phyloP scores from a whole-genome alignment of 108 stramenopile species.

The Pseudonitzschia multistriata region DNA sequence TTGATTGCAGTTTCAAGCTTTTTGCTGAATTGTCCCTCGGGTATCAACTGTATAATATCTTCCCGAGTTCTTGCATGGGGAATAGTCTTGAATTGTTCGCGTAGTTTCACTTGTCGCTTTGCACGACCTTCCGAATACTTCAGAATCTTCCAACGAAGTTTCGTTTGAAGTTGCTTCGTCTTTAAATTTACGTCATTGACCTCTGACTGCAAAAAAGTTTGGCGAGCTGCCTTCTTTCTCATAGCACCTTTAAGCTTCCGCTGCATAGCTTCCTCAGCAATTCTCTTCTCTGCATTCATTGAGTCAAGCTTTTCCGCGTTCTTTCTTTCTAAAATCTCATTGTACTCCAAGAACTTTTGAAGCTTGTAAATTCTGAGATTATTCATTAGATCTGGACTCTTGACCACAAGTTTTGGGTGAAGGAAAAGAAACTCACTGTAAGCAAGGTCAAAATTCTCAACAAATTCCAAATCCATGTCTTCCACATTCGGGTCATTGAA shows the following conservation, averaged over 20 bases:
- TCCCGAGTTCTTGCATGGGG: constrained; percentile 11
- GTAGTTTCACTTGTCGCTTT: constrained; percentile 23
- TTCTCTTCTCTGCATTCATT: constrained; percentile 12
- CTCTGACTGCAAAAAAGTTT: constrained; percentile 37
- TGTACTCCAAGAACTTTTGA: constrained; percentile 36
- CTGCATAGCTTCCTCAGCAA: constrained; percentile 24
- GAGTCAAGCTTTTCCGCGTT: neutral
- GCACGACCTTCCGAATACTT: constrained; percentile 19
- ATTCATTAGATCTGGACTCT: constrained; percentile 37
- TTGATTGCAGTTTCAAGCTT: constrained; percentile 19
- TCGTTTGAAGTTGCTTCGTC: constrained; percentile 14
- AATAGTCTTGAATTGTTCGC: constrained; percentile 11
- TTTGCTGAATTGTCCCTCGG: constrained; percentile 16
- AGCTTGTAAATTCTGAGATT: constrained; percentile 43
- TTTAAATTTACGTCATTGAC: constrained; percentile 19
- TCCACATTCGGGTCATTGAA: neutral
- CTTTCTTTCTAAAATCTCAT: constrained; percentile 17
- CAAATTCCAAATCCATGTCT: constrained; percentile 44
- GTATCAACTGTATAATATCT: constrained; percentile 22
- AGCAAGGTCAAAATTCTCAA: constrained; percentile 37
- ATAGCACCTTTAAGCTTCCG: constrained; percentile 34
- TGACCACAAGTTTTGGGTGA: constrained; percentile 30
- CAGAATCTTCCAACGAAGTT: constrained; percentile 39
- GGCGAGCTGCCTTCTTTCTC: constrained; percentile 41
- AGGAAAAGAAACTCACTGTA: constrained; percentile 41